Base-by-base conservation (phyloP, 768 basidiomycete species). In the Lentinula aciculospora region DNA sequence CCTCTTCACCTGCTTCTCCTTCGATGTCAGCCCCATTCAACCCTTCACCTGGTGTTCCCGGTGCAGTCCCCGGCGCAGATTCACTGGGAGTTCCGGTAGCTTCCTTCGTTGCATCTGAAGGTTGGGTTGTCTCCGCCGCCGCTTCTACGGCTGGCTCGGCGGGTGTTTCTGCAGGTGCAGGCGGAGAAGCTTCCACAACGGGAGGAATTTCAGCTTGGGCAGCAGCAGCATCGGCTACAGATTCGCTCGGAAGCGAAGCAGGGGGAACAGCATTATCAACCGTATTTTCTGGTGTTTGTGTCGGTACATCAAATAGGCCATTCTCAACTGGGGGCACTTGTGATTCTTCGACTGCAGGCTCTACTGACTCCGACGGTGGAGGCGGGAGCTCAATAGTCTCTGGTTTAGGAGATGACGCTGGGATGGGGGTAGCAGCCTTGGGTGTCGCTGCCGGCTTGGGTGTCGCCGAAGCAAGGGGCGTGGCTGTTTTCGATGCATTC, bases 1-100 rank as follows among this genome's bases (percentile, higher is more conserved):
- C 45, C 28, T 60, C 46, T 29, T 25, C 50, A 6, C 44, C 56
- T n/a, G 32, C 32, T 40, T 58, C 49, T 28, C 39, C 67, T 17
- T 61, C 49, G 15, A 50, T 39, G 4, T 40, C 50, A 39, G 56
- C 60, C 10, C 54, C 54, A 40, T 46, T 57, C 21, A 39, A 25
- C 9, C 46, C 56, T 36, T 37, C 45, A 8, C 36, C 36, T 36
- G 47, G 45, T 28, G 47, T 57, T 23, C 46, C 47, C 13, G 54
- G 54, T 9, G 44, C 56, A 29, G 47, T 57, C 9, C 32, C 47
- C 8, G 54, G 54, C 5, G 44, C 56, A 29, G 37, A 50, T 40
- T 58, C 48, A n/a, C 10, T 8, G 12, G 32, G 29, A 34, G 57
- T 50, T n/a, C 37, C 45, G 15, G 44, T 31, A 19, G 29, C 47